phyloP scores from a whole-genome alignment of 495 filamentous ascomycete species.

The Amphirosellinia nigrospora region DNA sequence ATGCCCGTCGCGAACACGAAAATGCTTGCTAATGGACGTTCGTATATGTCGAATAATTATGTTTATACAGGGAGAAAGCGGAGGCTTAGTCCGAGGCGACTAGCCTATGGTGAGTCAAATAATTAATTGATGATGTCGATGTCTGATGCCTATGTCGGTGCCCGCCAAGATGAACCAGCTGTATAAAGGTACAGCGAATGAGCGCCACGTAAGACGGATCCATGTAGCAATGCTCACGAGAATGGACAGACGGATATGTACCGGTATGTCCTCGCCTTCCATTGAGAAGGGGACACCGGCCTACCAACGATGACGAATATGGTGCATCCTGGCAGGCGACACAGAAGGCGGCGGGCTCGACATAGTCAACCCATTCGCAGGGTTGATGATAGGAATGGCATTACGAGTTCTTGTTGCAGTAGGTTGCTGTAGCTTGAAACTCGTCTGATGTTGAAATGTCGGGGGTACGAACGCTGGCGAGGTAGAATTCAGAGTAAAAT shows the following conservation, averaged over 20 bases:
- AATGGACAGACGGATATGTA: slow-evolving; percentile 32
- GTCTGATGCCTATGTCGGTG: slow-evolving; percentile 41
- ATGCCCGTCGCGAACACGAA: slow-evolving; percentile 33
- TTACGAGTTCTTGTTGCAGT: slow-evolving; percentile 87
- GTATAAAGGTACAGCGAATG: slow-evolving; percentile 35
- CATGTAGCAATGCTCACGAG: slow-evolving; percentile 40
- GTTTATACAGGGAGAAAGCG: slow-evolving; percentile 44
- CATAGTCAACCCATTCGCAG: slow-evolving; percentile 84
- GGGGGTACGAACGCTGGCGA: slow-evolving; percentile 73
- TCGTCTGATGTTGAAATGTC: slow-evolving; percentile 54
- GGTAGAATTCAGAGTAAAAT: slow-evolving; percentile 80
- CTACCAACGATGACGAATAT: slow-evolving; percentile 59
- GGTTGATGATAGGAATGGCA: slow-evolving; percentile 98
- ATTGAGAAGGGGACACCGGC: slow-evolving; percentile 36
- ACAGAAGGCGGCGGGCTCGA: slow-evolving; percentile 91
- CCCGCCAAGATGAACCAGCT: slow-evolving; percentile 43
- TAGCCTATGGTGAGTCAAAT: slow-evolving; percentile 34
- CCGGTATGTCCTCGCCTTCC: slow-evolving; percentile 34
- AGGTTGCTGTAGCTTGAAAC: slow-evolving; percentile 84
- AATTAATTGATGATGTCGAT: slow-evolving; percentile 38
- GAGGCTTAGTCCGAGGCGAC: slow-evolving; percentile 30
- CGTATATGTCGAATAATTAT: slow-evolving; percentile 45
- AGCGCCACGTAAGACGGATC: slow-evolving; percentile 34
- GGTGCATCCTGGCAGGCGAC: slow-evolving; percentile 85
- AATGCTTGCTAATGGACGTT: slow-evolving; percentile 35